Conservation (phyloP, 805 yeast genomes). For the Wickerhamomyces bovis region DNA sequence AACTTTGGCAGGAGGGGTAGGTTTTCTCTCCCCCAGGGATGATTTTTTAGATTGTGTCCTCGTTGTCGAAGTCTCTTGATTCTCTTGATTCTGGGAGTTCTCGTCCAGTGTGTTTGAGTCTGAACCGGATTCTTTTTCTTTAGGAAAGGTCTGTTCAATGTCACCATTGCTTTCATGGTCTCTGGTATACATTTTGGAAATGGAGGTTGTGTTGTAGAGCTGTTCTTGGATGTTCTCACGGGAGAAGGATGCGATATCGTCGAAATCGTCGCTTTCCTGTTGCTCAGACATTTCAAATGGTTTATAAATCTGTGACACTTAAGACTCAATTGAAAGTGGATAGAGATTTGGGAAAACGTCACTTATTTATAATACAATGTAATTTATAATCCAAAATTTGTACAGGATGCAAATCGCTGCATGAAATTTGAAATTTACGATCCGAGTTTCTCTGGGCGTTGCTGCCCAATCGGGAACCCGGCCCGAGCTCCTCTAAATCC, state of each 20-base stretch:
- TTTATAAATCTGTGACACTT: too few relatives aligned
- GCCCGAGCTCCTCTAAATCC: too few relatives aligned
- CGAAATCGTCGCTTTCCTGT: not conserved
- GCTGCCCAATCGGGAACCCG: too few relatives aligned
- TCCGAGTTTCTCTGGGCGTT: too few relatives aligned
- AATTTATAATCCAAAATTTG: too few relatives aligned
- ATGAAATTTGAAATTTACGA: too few relatives aligned
- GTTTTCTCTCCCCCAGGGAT: not conserved
- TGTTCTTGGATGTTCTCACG: not conserved
- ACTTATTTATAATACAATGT: too few relatives aligned
- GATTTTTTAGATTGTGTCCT: not conserved
- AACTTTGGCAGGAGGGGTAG: constrained; percentile 11
- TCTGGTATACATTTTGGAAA: not conserved
- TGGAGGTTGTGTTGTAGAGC: not conserved
- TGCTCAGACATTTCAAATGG: not conserved
- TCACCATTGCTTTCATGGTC: not conserved
- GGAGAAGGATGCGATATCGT: not conserved
- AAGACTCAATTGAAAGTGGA: too few relatives aligned
- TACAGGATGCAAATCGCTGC: too few relatives aligned
- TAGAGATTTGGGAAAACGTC: too few relatives aligned
- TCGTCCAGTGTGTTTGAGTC: not conserved
- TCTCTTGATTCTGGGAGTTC: not conserved
- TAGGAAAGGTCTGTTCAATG: not conserved
- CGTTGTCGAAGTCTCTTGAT: too few relatives aligned
- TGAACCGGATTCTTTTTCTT: not conserved